These are phyloP conservation scores for Rhizoclosmatium hyalinum DNA, from an alignment of 371 early-diverging fungal species.

Conservation along the genomic window DNA sequence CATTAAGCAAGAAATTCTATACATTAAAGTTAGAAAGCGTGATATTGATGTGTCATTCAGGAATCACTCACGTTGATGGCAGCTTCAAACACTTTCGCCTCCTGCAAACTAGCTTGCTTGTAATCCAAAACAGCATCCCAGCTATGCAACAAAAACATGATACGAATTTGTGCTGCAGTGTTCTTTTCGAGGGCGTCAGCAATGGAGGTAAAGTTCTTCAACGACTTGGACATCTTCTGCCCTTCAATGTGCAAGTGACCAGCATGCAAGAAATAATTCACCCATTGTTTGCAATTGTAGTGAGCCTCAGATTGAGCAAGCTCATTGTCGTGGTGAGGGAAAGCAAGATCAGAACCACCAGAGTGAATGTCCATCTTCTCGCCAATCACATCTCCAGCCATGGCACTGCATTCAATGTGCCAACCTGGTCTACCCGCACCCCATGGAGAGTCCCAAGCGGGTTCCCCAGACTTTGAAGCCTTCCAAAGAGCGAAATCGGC, in stretches of 20 bases:
- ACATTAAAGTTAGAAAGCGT: neutral
- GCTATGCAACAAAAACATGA: conserved; percentile 91
- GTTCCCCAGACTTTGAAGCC: conserved; percentile 94
- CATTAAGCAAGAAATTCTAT: conserved; percentile 86
- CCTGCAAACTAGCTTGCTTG: conserved; percentile 80
- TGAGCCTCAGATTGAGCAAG: conserved; percentile 97
- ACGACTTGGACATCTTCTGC: conserved; percentile 98
- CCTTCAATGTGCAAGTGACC: conserved; percentile 99
- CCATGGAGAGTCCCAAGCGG: conserved; percentile 97
- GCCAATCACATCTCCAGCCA: conserved; percentile 96
- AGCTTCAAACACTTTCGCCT: conserved; percentile 84
- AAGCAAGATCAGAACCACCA: conserved; percentile 98
- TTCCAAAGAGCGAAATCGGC: conserved; percentile 99
- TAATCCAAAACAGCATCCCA: conserved; percentile 95
- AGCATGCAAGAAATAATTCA: conserved; percentile 98
- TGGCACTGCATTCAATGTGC: conserved; percentile 99
- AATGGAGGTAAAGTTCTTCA: conserved; percentile 99
- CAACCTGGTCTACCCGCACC: conserved; percentile 98
- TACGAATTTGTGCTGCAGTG: conserved; percentile 89
- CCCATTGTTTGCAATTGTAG: conserved; percentile 92
- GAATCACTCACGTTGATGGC: conserved; percentile 64
- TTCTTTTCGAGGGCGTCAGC: conserved; percentile 85
- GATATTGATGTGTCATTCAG: neutral
- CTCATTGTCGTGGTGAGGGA: conserved; percentile 99
- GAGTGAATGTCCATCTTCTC: conserved; percentile 96